Evolutionary conservation across 345 rosid species (phyloP).

Genomic region (Xanthoceras sorbifolium): DNA sequence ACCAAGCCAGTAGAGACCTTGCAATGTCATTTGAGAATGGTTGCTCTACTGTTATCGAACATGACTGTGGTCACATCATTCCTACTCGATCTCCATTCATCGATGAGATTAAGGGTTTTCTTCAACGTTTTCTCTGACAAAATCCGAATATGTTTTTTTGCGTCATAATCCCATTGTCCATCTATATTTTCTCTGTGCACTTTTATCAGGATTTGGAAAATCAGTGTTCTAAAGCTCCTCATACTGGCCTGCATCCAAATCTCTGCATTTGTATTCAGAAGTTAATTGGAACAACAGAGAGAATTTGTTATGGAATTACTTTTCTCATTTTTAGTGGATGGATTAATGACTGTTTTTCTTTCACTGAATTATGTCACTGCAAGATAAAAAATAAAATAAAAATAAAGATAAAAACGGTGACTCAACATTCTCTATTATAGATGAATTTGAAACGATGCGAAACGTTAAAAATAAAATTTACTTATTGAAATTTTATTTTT

Average conservation of each 20-base stretch:
- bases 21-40: conserved; percentile 58
- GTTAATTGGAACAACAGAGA: neutral
- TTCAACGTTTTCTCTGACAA: conserved; percentile 59
- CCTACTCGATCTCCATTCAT: conserved; percentile 77
- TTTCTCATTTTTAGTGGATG: too few species aligned
- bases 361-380: too few species aligned
- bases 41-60: conserved; percentile 63
- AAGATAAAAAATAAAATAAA: too few species aligned
- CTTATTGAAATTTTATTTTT: too few species aligned
- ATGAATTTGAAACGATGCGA: too few species aligned
- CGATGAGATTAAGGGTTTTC: conserved; percentile 66
- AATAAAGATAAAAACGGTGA: too few species aligned
- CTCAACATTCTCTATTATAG: too few species aligned
- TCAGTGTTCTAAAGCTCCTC: too few species aligned
- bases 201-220: too few species aligned
- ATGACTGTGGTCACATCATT: conserved; percentile 85
- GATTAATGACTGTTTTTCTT: too few species aligned
- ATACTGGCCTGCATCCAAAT: neutral
- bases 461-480: too few species aligned
- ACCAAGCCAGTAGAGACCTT: conserved; percentile 60
- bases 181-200: neutral
- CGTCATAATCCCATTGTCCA: too few species aligned
- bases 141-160: neutral
- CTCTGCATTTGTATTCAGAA: neutral
- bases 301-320: neutral